A percentile compares a stretch with the other conserved stretches of the same genome.
Evolutionary conservation across 2,329 filamentous ascomycete species (phyloP).

Genomic region (Hymenoscyphus albidus): DNA sequence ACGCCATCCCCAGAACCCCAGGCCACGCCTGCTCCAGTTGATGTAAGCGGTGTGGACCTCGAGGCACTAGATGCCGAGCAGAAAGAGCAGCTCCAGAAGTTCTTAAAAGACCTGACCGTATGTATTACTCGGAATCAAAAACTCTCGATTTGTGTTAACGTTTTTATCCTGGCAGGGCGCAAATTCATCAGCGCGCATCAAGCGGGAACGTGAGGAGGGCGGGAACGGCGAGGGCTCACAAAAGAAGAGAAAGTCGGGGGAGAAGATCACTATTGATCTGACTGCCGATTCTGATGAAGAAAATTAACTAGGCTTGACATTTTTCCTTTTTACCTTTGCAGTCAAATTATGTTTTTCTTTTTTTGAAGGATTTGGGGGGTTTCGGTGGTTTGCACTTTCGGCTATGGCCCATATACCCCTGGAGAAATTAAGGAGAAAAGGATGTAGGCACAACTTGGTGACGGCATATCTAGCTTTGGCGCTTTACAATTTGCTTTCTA

Average conservation of each 20-base stretch:
- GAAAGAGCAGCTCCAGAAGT: neutral
- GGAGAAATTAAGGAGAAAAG: neutral
- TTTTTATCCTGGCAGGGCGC: neutral
- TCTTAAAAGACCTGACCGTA: conserved; percentile 7
- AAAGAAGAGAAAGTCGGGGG: conserved; percentile 2
- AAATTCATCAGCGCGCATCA: neutral
- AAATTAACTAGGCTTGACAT: neutral
- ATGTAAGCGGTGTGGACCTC: neutral
- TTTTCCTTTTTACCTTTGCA: neutral
- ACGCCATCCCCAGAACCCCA: conserved; percentile 8
- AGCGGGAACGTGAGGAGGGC: conserved; percentile 4
- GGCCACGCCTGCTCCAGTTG: neutral
- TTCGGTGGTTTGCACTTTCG: neutral
- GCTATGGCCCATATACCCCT: neutral
- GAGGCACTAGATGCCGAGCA: conserved; percentile 2
- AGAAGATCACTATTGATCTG: conserved; percentile 7
- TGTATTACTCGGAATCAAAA: neutral
- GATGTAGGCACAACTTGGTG: no score
- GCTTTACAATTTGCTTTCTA: no score
- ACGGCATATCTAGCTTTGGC: no score
- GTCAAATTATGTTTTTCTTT: neutral
- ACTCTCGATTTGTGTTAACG: neutral
- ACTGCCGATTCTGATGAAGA: conserved; percentile 1
- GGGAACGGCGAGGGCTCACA: neutral
- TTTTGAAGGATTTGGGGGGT: neutral